These are phyloP conservation scores for Glaciozyma antarctica DNA, from an alignment of 768 basidiomycete species.

Conservation along the genomic window DNA sequence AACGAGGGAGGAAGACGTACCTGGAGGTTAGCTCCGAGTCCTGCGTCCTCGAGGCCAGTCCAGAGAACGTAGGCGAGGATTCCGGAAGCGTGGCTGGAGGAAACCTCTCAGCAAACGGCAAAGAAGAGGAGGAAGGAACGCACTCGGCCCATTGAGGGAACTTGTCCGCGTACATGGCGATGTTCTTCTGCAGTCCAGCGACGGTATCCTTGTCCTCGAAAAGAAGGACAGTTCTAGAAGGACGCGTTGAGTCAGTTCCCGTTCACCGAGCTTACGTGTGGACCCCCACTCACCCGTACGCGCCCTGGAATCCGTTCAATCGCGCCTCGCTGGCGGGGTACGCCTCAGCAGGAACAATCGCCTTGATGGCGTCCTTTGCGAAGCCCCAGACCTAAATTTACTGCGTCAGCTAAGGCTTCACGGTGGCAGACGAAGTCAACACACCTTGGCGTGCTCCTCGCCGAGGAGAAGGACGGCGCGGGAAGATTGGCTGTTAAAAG, in stretches of 20 bases:
- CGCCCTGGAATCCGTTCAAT: constrained; percentile 35
- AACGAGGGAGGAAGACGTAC: constrained; percentile 5
- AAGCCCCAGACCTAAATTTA: constrained; percentile 37
- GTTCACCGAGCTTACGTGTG: not conserved
- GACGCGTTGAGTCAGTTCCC: too few relatives aligned
- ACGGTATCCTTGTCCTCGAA: constrained; percentile 38
- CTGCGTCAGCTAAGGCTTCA: not conserved
- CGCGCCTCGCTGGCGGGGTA: constrained; percentile 25
- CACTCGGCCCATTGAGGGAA: not conserved
- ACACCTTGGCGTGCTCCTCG: constrained; percentile 11
- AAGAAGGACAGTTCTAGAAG: constrained; percentile 37
- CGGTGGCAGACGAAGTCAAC: too few relatives aligned
- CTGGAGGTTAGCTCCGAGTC: constrained; percentile 39
- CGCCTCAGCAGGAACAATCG: constrained; percentile 23
- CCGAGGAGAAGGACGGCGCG: constrained; percentile 33
- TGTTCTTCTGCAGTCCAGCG: constrained; percentile 28
- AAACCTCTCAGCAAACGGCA: not conserved
- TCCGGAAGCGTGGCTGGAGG: not conserved
- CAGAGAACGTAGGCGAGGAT: not conserved
- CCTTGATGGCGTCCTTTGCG: constrained; percentile 25
- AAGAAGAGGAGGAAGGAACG: too few relatives aligned
- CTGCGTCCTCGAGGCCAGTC: constrained; percentile 37
- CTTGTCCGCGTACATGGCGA: constrained; percentile 24
- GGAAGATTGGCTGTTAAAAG: constrained; percentile 41
- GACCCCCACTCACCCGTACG: constrained; percentile 32